phyloP scores from a whole-genome alignment of 352 stramenopile species.

The Globisporangium yorkense region DNA sequence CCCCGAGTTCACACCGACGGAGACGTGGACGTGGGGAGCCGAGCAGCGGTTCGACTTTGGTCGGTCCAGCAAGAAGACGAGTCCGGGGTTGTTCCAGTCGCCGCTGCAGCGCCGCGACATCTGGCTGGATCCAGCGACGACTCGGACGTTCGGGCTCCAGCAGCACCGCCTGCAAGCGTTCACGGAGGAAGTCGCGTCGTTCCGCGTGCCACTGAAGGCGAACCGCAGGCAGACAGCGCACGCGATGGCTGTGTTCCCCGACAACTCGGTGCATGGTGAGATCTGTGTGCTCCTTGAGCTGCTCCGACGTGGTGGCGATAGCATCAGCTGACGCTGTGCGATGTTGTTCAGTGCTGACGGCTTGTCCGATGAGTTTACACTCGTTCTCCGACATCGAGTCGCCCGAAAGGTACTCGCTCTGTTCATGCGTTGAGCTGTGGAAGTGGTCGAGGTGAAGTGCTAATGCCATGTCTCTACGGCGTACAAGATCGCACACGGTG shows the following conservation, averaged over 20 bases:
- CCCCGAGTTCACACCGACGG: slow-evolving; percentile 27
- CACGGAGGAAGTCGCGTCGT: slow-evolving; percentile 62
- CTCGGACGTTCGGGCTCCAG: slow-evolving; percentile 40
- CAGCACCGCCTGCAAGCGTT: slow-evolving; percentile 56
- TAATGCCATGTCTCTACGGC: background rate
- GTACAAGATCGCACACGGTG: slow-evolving; percentile 33
- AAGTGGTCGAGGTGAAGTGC: background rate
- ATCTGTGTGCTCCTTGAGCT: background rate
- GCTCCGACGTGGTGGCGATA: background rate
- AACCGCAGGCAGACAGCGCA: slow-evolving; percentile 51
- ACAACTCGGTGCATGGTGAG: slow-evolving; percentile 61
- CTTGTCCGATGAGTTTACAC: slow-evolving; percentile 46
- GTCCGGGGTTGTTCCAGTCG: slow-evolving; percentile 22
- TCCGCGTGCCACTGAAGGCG: slow-evolving; percentile 49
- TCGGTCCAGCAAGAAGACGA: slow-evolving; percentile 12
- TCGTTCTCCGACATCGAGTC: slow-evolving; percentile 51
- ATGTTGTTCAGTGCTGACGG: slow-evolving; percentile 37
- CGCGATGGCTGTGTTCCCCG: slow-evolving; percentile 44
- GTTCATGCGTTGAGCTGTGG: background rate
- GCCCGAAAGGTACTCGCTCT: slow-evolving; percentile 22
- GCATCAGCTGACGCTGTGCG: background rate
- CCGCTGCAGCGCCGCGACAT: slow-evolving; percentile 40
- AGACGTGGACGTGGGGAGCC: slow-evolving; percentile 23
- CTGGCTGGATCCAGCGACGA: slow-evolving; percentile 59
- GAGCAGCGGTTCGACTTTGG: slow-evolving; percentile 14